Conservation (phyloP, 208 protist genomes). For the Polymyxa betae region DNA sequence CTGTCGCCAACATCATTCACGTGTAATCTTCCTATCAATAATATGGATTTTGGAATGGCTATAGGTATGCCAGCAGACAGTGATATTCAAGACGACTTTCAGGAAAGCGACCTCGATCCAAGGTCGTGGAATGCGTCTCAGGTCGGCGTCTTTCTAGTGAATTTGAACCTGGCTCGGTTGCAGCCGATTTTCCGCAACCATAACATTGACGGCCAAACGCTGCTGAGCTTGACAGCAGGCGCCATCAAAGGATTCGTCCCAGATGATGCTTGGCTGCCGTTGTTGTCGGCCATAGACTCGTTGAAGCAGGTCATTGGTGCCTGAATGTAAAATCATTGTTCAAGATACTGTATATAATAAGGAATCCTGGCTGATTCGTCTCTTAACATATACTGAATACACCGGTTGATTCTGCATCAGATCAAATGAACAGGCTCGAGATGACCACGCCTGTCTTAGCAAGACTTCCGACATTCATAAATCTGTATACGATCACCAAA, state of each 20-base stretch:
- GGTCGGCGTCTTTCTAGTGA: conserved; percentile 14
- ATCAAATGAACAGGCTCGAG: too few species aligned
- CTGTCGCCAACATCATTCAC: not conserved
- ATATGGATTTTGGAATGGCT: conserved; percentile 32
- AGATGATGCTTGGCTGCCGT: not conserved
- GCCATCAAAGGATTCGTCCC: not conserved
- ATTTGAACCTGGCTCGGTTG: not conserved
- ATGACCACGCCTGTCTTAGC: too few species aligned
- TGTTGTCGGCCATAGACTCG: conserved; percentile 9
- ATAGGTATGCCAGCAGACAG: not conserved
- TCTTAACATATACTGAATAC: conserved; percentile 1
- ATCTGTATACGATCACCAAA: not conserved
- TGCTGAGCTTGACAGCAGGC: not conserved
- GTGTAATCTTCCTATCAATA: conserved; percentile 23
- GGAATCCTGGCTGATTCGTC: not conserved
- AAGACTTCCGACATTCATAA: too few species aligned
- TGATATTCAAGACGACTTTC: not conserved
- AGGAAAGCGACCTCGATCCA: not conserved
- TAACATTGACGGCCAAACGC: conserved; percentile 36
- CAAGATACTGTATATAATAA: not conserved
- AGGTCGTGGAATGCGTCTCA: not conserved
- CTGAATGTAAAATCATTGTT: not conserved
- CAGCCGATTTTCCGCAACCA: conserved; percentile 14
- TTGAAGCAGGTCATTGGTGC: conserved; percentile 21
- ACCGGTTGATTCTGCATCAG: not conserved